phyloP scores from a whole-genome alignment of 768 basidiomycete genomes.

The Termitomyces bulborhizus region DNA sequence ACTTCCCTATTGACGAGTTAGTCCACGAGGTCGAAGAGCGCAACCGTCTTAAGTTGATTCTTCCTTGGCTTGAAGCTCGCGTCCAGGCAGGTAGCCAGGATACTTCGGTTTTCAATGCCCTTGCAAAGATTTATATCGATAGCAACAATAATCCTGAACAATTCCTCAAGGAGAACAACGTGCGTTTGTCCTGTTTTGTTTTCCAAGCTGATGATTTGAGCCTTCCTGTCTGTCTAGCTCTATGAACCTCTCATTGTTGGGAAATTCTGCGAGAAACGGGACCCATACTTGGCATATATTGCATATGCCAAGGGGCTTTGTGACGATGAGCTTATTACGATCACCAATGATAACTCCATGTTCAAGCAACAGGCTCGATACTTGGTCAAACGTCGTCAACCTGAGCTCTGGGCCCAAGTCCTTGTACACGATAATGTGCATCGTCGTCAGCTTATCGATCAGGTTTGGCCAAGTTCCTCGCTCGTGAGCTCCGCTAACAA shows the following conservation, averaged over 20 bases:
- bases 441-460: conserved; percentile 90
- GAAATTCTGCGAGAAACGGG: conserved; percentile 98
- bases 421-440: conserved; percentile 85
- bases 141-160: conserved; percentile 97
- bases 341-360: conserved; percentile 99
- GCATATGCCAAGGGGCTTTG: conserved; percentile 99
- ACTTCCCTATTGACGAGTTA: conserved; percentile 96
- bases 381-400: conserved; percentile 90
- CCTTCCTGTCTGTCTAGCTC: conserved; percentile 40
- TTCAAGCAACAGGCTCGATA: conserved; percentile 99
- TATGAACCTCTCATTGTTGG: conserved; percentile 97
- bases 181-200: conserved; percentile 30
- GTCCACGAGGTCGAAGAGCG: conserved; percentile 96
- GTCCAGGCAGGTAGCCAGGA: conserved; percentile 95
- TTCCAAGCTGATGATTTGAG: neutral
- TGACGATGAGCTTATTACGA: conserved; percentile 92
- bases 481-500: neutral
- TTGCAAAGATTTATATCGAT: conserved; percentile 98
- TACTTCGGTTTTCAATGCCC: conserved; percentile 89
- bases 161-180: conserved; percentile 99
- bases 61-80: conserved; percentile 94
- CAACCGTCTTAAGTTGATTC: conserved; percentile 92
- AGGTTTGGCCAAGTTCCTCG: conserved; percentile 37
- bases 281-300: conserved; percentile 97
- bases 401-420: conserved; percentile 96